Evolutionary conservation across 192 early-diverging fungal species (phyloP).

Genomic region (Phlyctochytrium arcticum): DNA sequence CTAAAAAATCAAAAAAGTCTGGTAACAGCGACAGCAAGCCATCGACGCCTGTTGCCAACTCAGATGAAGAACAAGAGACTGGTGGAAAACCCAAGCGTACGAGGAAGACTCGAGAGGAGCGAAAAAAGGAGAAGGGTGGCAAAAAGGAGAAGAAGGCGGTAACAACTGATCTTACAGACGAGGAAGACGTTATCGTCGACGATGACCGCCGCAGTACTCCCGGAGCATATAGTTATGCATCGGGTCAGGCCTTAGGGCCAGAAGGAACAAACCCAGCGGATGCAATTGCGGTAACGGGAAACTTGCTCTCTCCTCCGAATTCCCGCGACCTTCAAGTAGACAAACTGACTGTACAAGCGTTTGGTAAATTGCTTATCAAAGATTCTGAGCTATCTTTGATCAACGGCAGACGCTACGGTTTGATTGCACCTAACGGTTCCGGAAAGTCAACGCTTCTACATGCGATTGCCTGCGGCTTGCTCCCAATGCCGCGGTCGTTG

Average conservation of each 20-base stretch:
- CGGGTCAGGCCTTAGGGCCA: slow-evolving; percentile 20
- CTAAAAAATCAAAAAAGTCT: neutral
- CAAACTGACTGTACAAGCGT: slow-evolving; percentile 27
- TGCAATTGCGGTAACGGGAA: slow-evolving; percentile 26
- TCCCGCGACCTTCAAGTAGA: slow-evolving; percentile 26
- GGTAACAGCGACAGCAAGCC: neutral
- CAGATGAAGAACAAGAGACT: slow-evolving; percentile 4
- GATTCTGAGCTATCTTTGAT: slow-evolving; percentile 27
- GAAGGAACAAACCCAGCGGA: slow-evolving; percentile 28
- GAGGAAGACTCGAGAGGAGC: slow-evolving; percentile 22
- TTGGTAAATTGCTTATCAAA: slow-evolving; percentile 26
- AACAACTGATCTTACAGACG: neutral
- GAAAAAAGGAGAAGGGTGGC: slow-evolving; percentile 26
- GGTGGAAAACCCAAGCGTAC: slow-evolving; percentile 12
- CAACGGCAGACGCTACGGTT: slow-evolving; percentile 60
- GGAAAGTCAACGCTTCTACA: slow-evolving; percentile 68
- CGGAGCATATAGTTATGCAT: slow-evolving; percentile 24
- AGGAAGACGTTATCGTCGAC: slow-evolving; percentile 8
- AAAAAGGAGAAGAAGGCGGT: slow-evolving; percentile 14
- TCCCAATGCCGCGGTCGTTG: slow-evolving; percentile 24
- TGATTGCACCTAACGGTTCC: slow-evolving; percentile 64
- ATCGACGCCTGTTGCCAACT: neutral
- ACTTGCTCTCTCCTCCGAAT: slow-evolving; percentile 26
- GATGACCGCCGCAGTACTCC: slow-evolving; percentile 12
- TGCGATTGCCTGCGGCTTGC: slow-evolving; percentile 39